Evolutionary conservation across 1,284 basidiomycete genomes (phyloP), one percentile per base, ranked within the genome.

Genomic region (Golubevia sp.): DNA sequence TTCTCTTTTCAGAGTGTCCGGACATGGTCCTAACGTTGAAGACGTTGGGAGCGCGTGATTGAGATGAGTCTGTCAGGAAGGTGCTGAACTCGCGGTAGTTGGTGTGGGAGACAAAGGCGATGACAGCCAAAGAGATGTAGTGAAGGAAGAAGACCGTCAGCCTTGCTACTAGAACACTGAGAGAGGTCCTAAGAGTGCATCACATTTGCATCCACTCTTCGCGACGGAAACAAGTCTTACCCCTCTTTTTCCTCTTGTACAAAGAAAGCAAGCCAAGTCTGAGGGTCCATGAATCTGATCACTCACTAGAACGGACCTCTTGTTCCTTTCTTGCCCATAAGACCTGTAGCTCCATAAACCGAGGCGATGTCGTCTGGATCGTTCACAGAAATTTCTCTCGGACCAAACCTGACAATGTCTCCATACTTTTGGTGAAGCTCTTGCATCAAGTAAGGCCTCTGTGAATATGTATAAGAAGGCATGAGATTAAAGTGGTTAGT

Each of bases 381-480:
- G 34, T 66, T 71, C 59, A 73, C 63, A 27, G 63, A 66, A 2
- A 73, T 4, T 38, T 69, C 67, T 15, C 67, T 27, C 26, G 71
- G 71, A 2, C 71, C 71, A 3, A 61, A 64, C 7, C 71, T 55
- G 44, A 73, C 70, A 2, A 73, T 55, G 13, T 66, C 58, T 23
- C 71, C 71, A 26, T 72, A 68, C 52, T 54, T 58, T 13, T 23
- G 11, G 34, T 73, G 71, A 0, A 67, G 63, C 7, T 57, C 48
- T 2, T 73, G 49, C 34, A 72, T 50, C 15, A 44, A 21, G 5
- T 58, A 30, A 1, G 63, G 58, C 1, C 71, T 54, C 26, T 60
- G 44, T 13, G 38, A 18, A 44, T 8, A 44, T 13, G 38, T 44
- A 8, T 13, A 44, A 18, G n/a, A n/a, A n/a, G n/a, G n/a, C n/a